A percentile compares a stretch with the other conserved stretches of the same genome.
Conservation (phyloP, 2,329 filamentous ascomycete genomes). For the Diaporthe australafricana region DNA sequence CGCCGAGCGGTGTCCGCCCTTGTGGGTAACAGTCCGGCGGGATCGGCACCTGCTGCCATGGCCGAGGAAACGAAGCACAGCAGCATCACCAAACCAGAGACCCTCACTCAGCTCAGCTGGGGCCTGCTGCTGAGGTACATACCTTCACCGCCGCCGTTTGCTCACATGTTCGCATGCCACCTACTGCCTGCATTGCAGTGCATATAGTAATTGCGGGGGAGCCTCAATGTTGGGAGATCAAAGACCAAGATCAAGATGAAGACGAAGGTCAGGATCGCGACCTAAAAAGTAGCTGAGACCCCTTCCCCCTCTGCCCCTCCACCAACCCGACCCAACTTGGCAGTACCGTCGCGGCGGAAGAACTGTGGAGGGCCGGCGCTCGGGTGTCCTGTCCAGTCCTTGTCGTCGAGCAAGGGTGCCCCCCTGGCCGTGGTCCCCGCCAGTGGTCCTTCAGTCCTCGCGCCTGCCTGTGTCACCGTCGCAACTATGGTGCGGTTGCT, state of each 20-base stretch:
- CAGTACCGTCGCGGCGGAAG: constrained; percentile 17
- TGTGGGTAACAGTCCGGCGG: background rate
- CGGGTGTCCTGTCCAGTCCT: constrained; percentile 15
- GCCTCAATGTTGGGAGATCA: background rate
- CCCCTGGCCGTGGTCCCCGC: background rate
- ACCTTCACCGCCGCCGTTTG: constrained; percentile 20
- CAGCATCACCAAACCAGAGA: background rate
- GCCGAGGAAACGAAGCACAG: constrained; percentile 3
- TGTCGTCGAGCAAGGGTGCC: background rate
- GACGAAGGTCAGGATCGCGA: background rate
- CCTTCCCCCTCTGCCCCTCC: too few relatives aligned
- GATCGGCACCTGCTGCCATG: constrained; percentile 23
- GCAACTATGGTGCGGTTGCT: background rate
- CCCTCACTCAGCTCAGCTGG: background rate
- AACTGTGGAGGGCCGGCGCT: constrained; percentile 4
- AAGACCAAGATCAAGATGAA: background rate
- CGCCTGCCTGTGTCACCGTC: constrained; percentile 9
- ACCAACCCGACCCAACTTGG: background rate
- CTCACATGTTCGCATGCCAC: background rate
- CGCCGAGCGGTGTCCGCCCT: background rate
- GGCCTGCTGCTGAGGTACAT: constrained; percentile 6
- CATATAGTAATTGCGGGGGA: background rate
- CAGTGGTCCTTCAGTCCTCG: background rate
- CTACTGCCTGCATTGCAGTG: constrained; percentile 3
- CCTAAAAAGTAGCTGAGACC: too few relatives aligned